Evolutionary conservation across 2,329 filamentous ascomycete species (phyloP), one percentile per base, ranked within the genome.

Genomic region (Geosmithia putterillii): DNA sequence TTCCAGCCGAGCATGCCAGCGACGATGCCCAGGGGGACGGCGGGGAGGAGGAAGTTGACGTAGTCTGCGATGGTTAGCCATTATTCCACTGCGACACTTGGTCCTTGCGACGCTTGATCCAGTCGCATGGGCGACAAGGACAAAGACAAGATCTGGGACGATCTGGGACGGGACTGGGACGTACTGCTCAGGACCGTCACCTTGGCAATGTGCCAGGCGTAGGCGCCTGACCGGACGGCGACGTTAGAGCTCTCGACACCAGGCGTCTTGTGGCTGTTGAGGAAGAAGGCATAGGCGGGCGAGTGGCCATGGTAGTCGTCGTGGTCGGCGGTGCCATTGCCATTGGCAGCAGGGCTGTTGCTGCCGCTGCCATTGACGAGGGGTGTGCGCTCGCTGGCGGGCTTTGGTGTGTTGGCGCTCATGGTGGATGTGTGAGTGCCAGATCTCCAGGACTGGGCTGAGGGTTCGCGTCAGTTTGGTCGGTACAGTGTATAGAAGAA

Each of bases 11-110:
- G 53, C 14, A 66, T 62, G 46, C 82, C 83, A 46, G 83, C 77
- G 43, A 79, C 54, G 48, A 89, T 84, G 47, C 83, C 84, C 37
- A 86, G 59, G 9, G 84, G 83, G 8, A 88, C 85, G 54, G 81
- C 79, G 47, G 86, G 68, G 49, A 92, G 79, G 43, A 82, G 70
- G 50, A 81, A 72, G 58, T 89, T 90, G 57, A 79, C 69, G 58
- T 74, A 75, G 51, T 67, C 74, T 78, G 48, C 35, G 10, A 8
- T 25, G 52, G 50, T n/a, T n/a, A n/a, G 41, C 35, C 34, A 25
- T 43, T 14, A 41, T 20, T 23, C 17, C 18, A 17, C 22, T n/a
- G 19, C 32, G n/a, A 15, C n/a, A n/a, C n/a, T n/a, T n/a, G 28
- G 3, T 42, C 9, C 8, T 19, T 15, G 21, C 32, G 41, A 14